Percentiles rank a stretch among this genome's conserved stretches.
Evolutionary conservation across 2,329 filamentous ascomycete species (phyloP).

Genomic region (Fusarium equiseti): DNA sequence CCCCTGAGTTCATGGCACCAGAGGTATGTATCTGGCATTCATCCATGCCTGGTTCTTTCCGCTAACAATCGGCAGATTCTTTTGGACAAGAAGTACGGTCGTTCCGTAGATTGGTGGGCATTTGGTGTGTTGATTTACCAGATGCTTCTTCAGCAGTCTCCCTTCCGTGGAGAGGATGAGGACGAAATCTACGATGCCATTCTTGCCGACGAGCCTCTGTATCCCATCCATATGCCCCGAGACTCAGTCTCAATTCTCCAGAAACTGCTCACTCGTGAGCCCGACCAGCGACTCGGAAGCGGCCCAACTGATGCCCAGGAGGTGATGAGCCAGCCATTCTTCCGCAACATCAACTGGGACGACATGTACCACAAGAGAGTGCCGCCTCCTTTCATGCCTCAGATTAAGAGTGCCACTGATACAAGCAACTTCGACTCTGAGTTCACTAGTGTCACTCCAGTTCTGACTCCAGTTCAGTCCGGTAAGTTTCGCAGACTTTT

Average conservation of each 20-base stretch:
- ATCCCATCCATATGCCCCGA: slow-evolving; percentile 98
- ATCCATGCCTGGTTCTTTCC: neutral
- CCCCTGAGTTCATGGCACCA: slow-evolving; percentile 99
- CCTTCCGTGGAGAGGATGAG: slow-evolving; percentile 98
- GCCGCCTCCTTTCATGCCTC: slow-evolving; percentile 87
- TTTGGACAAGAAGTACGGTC: slow-evolving; percentile 97
- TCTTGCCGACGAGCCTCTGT: slow-evolving; percentile 94
- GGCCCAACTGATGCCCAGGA: slow-evolving; percentile 98
- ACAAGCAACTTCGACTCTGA: slow-evolving; percentile 99
- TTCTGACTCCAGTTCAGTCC: slow-evolving; percentile 95
- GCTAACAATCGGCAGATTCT: slow-evolving; percentile 75
- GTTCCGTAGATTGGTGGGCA: slow-evolving; percentile 99
- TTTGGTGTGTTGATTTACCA: slow-evolving; percentile 99
- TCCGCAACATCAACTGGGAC: slow-evolving; percentile 98
- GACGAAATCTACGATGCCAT: slow-evolving; percentile 99
- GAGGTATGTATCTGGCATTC: slow-evolving; percentile 70
- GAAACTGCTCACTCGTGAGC: slow-evolving; percentile 95
- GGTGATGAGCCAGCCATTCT: slow-evolving; percentile 99
- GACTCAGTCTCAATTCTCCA: slow-evolving; percentile 98
- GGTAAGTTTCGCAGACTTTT: slow-evolving; percentile 70
- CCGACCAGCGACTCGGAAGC: slow-evolving; percentile 90
- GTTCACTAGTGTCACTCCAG: slow-evolving; percentile 97
- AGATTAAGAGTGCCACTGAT: slow-evolving; percentile 91
- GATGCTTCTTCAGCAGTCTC: slow-evolving; percentile 98
- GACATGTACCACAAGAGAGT: slow-evolving; percentile 97